Conservation (phyloP, 2,329 filamentous ascomycete species). For the Fusarium scirpi region DNA sequence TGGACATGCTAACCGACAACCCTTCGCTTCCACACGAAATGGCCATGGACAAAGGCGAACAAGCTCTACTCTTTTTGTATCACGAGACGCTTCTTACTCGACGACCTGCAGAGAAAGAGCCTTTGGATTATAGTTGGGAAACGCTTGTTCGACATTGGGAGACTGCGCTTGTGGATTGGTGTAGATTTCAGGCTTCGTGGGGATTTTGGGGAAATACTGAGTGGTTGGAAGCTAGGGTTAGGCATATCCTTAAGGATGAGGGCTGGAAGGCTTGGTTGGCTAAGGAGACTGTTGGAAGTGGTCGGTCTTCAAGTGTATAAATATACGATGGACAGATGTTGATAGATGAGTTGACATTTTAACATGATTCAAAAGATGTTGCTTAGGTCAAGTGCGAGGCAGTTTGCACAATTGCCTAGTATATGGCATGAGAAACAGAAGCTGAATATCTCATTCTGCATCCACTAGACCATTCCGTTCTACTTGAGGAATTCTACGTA, state of each 20-base stretch:
- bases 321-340: not conserved
- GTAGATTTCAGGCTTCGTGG: constrained; percentile 70
- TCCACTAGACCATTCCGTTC: no score
- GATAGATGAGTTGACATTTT: no score
- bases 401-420: no score
- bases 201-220: constrained; percentile 71
- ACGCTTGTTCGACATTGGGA: constrained; percentile 72
- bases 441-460: no score
- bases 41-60: constrained; percentile 65
- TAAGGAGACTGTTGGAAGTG: constrained; percentile 16
- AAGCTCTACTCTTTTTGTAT: constrained; percentile 64
- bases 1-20: constrained; percentile 60
- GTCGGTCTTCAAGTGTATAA: not conserved
- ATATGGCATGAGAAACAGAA: no score
- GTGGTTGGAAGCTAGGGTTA: constrained; percentile 67
- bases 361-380: no score
- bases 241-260: constrained; percentile 60
- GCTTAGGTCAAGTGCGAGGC: no score
- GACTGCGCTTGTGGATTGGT: constrained; percentile 75
- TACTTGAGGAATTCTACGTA: no score
- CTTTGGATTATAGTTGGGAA: constrained; percentile 63
- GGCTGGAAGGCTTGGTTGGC: constrained; percentile 61
- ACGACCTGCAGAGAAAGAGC: not conserved
- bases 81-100: constrained; percentile 50
- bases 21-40: constrained; percentile 53